Base-by-base conservation (phyloP, 495 filamentous ascomycete species). In the Talaromyces nanjingensis region DNA sequence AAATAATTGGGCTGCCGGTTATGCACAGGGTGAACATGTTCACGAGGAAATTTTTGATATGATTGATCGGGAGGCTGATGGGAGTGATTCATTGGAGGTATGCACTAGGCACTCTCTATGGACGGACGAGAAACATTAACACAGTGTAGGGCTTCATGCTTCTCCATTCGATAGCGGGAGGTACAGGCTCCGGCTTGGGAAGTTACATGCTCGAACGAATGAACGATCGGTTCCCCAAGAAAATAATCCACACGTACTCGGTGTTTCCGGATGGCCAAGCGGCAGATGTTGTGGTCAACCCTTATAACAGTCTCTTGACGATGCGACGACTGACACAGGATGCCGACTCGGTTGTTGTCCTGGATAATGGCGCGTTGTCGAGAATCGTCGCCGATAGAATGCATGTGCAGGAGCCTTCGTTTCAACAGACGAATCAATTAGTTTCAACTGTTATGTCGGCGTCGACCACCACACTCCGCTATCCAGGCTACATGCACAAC, bases 401-500 rank as follows among this genome's bases (percentile, higher is more conserved):
- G 18, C 96, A 98, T 71, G 87, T 97, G 25, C 91, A 96, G 73
- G 86, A 93, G 70, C 92, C 93, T 3, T 97, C 93, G 0, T 97
- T 97, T 73, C 88, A 93, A 62, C 94, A 98, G 72, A 98, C 96
- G 11, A 98, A 98, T 73, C 96, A 97, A 73, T 82, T 98, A 27
- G 93, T 96, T 9, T 96, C 93, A 29, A 98, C 96, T 2, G 96
- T 98, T 67, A 98, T 98, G 94, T 97, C 93, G 25, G 94, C 96
- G 9, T 93, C 91, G 69, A 98, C 94, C 1, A 97, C 93, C 6
- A 96, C 94, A 7, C 87, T 98, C 34, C 85, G 94, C 64, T 98
- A 98, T 73, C 94, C 94, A 1, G 94, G 96, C 27, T 98, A 98
- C 72, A 98, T 98, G 96, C 94, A 98, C 78, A 98, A 98, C 73